phyloP scores from a whole-genome alignment of 768 basidiomycete genomes.

The Paxillus ammoniavirescens region DNA sequence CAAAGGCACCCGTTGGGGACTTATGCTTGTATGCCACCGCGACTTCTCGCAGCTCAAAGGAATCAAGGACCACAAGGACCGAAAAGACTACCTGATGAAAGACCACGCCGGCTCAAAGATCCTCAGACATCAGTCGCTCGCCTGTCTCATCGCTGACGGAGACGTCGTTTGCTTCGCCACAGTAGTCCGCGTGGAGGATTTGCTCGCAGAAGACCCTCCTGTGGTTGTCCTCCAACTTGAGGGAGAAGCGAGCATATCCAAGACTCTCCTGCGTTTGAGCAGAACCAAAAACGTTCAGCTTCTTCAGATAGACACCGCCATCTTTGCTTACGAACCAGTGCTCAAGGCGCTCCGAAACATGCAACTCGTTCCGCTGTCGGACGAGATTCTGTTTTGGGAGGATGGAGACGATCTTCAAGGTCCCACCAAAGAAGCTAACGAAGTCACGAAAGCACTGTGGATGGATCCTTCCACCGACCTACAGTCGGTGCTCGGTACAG shows the following conservation, averaged over 20 bases:
- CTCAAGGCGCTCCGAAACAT: conserved; percentile 55
- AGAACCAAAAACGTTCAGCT: conserved; percentile 37
- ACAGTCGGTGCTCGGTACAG: conserved; percentile 31
- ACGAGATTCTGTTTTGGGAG: conserved; percentile 58
- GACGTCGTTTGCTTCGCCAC: conserved; percentile 53
- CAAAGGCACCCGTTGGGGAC: conserved; percentile 39
- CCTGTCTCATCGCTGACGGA: conserved; percentile 50
- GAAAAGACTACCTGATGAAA: conserved; percentile 36
- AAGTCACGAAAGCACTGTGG: conserved; percentile 29
- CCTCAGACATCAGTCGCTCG: conserved; percentile 54
- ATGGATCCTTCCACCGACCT: conserved; percentile 40
- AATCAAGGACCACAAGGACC: conserved; percentile 31
- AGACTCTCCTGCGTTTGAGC: conserved; percentile 42
- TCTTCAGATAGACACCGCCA: conserved; percentile 59
- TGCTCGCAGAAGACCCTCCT: conserved; percentile 47
- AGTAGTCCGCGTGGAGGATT: conserved; percentile 53
- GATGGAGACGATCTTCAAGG: conserved; percentile 18
- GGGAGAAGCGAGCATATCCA: conserved; percentile 39
- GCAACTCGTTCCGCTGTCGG: conserved; percentile 43
- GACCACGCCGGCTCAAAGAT: conserved; percentile 34
- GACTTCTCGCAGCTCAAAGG: conserved; percentile 38
- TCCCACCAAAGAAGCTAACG: conserved; percentile 3
- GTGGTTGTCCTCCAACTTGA: conserved; percentile 55
- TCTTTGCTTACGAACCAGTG: conserved; percentile 65
- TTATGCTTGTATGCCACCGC: conserved; percentile 36